Evolutionary conservation across 2,329 filamentous ascomycete species (phyloP).

Genomic region (Fusarium nanum): DNA sequence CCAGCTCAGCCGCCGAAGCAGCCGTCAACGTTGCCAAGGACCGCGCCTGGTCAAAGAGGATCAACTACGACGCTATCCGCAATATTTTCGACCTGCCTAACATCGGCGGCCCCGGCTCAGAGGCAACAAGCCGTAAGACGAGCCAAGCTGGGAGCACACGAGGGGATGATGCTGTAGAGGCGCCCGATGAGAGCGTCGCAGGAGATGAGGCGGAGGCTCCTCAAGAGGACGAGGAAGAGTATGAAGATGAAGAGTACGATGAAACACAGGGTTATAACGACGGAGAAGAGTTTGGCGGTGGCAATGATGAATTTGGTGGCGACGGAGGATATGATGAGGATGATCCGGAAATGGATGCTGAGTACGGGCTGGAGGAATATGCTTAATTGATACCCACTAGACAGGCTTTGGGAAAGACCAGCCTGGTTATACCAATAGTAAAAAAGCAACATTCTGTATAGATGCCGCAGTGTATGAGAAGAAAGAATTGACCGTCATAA

Average conservation of each 20-base stretch:
- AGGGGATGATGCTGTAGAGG: constrained; percentile 53
- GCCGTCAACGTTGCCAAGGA: constrained; percentile 75
- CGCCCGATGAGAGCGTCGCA: constrained; percentile 52
- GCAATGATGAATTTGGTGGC: constrained; percentile 47
- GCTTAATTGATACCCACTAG: constrained; percentile 41
- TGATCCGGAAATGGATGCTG: constrained; percentile 54
- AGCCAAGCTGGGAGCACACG: constrained; percentile 53
- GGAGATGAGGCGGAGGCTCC: constrained; percentile 50
- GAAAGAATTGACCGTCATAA: too few relatives aligned
- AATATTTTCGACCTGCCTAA: constrained; percentile 65
- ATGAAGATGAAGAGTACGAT: constrained; percentile 53
- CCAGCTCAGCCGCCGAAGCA: constrained; percentile 75
- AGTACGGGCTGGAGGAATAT: constrained; percentile 51
- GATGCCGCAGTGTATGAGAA: too few relatives aligned
- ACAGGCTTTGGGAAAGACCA: background rate
- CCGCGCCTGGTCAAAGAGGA: constrained; percentile 76
- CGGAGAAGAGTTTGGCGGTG: constrained; percentile 50
- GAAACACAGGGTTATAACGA: constrained; percentile 51
- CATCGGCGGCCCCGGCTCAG: constrained; percentile 60
- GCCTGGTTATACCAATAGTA: background rate
- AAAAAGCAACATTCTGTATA: background rate
- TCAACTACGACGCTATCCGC: constrained; percentile 76
- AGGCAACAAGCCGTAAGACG: constrained; percentile 60
- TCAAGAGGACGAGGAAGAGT: constrained; percentile 50
- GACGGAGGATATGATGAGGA: constrained; percentile 53